Conservation (phyloP, 768 basidiomycete species). For the Lactarius sp. region DNA sequence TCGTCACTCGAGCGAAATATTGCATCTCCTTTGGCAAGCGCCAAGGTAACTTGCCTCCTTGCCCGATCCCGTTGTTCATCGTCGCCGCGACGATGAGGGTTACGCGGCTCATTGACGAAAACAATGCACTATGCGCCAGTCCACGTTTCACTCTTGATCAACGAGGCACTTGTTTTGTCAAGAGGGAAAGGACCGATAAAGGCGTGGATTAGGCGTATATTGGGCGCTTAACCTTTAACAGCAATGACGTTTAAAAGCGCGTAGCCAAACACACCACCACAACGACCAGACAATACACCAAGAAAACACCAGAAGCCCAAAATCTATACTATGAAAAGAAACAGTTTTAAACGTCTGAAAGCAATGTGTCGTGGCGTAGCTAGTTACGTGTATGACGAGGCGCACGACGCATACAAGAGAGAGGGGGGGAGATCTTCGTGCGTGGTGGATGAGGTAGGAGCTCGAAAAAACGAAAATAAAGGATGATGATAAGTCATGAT, state of each 20-base stretch:
- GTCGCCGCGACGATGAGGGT: conserved; percentile 96
- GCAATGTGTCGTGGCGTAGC: no score
- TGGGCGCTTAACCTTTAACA: no score
- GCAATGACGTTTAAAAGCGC: no score
- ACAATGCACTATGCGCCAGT: not conserved
- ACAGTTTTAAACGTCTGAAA: no score
- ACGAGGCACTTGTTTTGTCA: not conserved
- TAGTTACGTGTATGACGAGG: not conserved
- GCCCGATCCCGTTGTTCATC: conserved; percentile 80
- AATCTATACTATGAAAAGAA: no score
- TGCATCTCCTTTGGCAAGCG: conserved; percentile 82
- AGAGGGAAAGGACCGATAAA: not conserved
- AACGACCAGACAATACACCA: no score
- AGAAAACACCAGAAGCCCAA: no score
- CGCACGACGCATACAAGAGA: not conserved
- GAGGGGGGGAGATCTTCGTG: no score
- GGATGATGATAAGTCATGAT: not conserved
- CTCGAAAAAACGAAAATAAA: not conserved
- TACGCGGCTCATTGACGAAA: conserved; percentile 11
- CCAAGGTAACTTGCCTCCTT: conserved; percentile 78
- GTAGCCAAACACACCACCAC: no score
- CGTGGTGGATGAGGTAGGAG: no score
- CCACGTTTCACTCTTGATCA: not conserved
- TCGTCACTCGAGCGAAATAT: conserved; percentile 84
- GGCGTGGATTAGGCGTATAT: no score